Evolutionary conservation across 2,329 filamentous ascomycete genomes (phyloP).

Genomic region (Fusarium sororula): DNA sequence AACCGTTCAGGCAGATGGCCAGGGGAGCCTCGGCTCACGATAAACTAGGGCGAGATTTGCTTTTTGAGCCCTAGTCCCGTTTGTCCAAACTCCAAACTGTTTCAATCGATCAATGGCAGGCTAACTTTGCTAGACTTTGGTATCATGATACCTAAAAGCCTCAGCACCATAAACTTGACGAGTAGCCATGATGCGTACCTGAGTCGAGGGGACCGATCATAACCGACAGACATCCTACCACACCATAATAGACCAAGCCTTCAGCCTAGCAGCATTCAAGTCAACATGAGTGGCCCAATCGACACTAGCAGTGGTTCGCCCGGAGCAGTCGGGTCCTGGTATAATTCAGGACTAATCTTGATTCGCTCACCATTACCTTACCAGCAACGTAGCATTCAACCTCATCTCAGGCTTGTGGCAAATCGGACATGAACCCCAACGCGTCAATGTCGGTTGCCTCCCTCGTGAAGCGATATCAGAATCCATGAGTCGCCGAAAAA

Average conservation of each 20-base stretch:
- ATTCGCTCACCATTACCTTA: slow-evolving; percentile 25
- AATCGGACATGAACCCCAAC: slow-evolving; percentile 36
- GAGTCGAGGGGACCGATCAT: slow-evolving; percentile 26
- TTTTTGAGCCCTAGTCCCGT: slow-evolving; percentile 15
- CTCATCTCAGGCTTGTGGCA: slow-evolving; percentile 33
- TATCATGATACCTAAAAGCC: neutral
- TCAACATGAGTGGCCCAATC: slow-evolving; percentile 7
- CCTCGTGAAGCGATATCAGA: slow-evolving; percentile 16
- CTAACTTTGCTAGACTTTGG: neutral
- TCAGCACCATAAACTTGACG: neutral
- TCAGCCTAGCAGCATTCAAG: slow-evolving; percentile 6
- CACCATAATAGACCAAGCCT: neutral
- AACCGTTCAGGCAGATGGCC: neutral
- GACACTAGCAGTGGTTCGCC: slow-evolving; percentile 18
- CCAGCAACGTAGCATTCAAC: slow-evolving; percentile 39
- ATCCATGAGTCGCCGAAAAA: neutral
- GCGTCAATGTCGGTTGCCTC: slow-evolving; percentile 21
- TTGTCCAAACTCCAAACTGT: neutral
- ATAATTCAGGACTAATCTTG: slow-evolving; percentile 12
- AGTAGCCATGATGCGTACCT: slow-evolving; percentile 5
- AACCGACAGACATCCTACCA: slow-evolving; percentile 13
- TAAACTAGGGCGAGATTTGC: slow-evolving; percentile 19
- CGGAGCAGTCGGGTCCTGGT: slow-evolving; percentile 26
- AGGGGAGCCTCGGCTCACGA: slow-evolving; percentile 18
- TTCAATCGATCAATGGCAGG: neutral